These are phyloP conservation scores for Helichrysum umbraculigerum DNA, from an alignment of 129 eudicot genomes.

Conservation along the genomic window DNA sequence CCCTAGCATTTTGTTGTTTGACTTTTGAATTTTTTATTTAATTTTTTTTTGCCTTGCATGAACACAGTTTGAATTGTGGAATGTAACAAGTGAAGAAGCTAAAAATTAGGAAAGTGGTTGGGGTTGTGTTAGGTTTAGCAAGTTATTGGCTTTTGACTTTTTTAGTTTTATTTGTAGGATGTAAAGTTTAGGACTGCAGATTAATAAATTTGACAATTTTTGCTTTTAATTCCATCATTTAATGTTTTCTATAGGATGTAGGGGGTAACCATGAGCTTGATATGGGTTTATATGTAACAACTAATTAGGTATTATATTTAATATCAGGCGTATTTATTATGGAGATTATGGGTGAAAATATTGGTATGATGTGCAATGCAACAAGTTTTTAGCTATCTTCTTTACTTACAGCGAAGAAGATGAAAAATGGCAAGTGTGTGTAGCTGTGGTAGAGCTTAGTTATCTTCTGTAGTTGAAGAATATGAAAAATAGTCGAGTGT, in stretches of 20 bases:
- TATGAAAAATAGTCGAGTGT: not conserved
- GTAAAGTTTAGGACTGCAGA: constrained; percentile 12
- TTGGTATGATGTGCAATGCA: not conserved
- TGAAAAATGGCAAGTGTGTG: not conserved
- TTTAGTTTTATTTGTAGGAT: constrained; percentile 13
- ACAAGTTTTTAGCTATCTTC: not conserved
- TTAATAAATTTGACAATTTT: constrained; percentile 10
- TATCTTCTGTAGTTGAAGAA: not conserved
- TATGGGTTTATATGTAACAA: not conserved
- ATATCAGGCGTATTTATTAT: not conserved
- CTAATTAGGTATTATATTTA: not conserved
- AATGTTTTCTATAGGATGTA: not conserved
- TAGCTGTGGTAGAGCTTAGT: not conserved
- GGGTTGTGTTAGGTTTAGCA: not conserved
- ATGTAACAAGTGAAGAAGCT: constrained; percentile 23
- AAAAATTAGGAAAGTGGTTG: constrained; percentile 3
- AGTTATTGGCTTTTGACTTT: constrained; percentile 5
- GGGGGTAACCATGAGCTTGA: not conserved
- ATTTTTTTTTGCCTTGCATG: constrained; percentile 5
- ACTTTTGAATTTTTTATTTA: not conserved
- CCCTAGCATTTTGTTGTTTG: constrained; percentile 23
- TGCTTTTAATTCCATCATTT: not conserved
- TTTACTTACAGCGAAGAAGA: not conserved
- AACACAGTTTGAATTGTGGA: constrained; percentile 27
- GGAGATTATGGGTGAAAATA: not conserved